phyloP scores from a whole-genome alignment of 177 flowering plant genomes.

The Telopea speciosissima region DNA sequence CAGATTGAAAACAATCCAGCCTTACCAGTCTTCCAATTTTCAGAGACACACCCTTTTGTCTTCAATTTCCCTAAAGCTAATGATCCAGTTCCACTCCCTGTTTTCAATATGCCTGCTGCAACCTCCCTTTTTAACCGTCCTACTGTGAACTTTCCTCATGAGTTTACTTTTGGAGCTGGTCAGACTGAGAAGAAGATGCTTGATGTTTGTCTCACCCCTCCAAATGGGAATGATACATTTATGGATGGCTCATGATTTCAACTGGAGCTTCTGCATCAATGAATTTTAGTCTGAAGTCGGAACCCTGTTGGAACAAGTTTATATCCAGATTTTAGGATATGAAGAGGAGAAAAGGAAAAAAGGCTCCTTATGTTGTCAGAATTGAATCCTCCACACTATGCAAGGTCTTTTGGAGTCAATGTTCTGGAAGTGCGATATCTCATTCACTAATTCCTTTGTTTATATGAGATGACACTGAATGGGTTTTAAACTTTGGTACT shows the following conservation, averaged over 20 bases:
- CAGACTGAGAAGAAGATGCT: slow-evolving; percentile 22
- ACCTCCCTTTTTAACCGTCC: slow-evolving; percentile 52
- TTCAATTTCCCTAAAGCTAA: slow-evolving; percentile 53
- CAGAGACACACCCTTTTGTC: slow-evolving; percentile 34
- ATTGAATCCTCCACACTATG: not conserved
- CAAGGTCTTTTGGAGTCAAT: not conserved
- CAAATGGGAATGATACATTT: slow-evolving; percentile 36
- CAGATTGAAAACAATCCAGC: slow-evolving; percentile 24
- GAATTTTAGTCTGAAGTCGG: slow-evolving; percentile 4
- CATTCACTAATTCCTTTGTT: not conserved
- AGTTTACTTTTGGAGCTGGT: slow-evolving; percentile 65
- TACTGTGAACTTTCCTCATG: slow-evolving; percentile 33
- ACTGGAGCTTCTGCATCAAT: slow-evolving; percentile 14
- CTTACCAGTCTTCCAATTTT: slow-evolving; percentile 23
- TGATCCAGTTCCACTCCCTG: slow-evolving; percentile 31
- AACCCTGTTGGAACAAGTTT: slow-evolving; percentile 3
- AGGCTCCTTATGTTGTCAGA: not conserved
- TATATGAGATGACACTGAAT: not conserved
- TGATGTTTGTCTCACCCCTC: slow-evolving; percentile 16
- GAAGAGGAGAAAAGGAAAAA: slow-evolving; percentile 6
- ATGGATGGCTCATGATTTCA: slow-evolving; percentile 50
- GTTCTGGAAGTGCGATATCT: not conserved
- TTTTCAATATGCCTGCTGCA: slow-evolving; percentile 32
- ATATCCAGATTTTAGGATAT: slow-evolving; percentile 13
- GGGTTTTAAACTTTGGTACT: not conserved